Evolutionary conservation across 495 filamentous ascomycete genomes (phyloP), one percentile per base, ranked within the genome.

Genomic region (Aspergillus ostianus): DNA sequence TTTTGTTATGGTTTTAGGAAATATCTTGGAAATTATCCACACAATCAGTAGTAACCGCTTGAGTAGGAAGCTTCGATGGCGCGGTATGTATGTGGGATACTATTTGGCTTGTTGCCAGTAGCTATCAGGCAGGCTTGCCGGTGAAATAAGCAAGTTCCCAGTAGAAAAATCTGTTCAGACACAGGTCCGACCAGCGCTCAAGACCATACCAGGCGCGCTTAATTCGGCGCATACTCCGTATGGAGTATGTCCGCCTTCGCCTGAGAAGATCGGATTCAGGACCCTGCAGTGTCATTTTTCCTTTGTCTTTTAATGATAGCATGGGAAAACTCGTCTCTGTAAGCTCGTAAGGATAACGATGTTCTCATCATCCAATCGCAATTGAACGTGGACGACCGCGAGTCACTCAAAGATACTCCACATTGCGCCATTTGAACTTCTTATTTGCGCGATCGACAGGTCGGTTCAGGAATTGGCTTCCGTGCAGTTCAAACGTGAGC

Each of bases 401-500:
- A 13, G 6, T 6, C 7, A 56, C 32, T 83, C 70, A 95, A 18
- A 95, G 70, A 65, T 88, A 86, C 46, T 84, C 81, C 18, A 87
- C 73, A 59, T 87, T 89, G 64, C 87, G 86, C 65, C 76, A 76
- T 73, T 94, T 96, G 73, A 96, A 93, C 74, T 97, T 97, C 77
- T 88, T 93, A 62, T 88, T 92, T 30, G 89, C 91, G 41, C 94
- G 78, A 67, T 97, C 92, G 7, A 89, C 86, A 10, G 93, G 85
- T 29, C 91, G 82, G 64, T 85, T 87, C 79, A 89, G 81, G 67
- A 98, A 94, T 64, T 93, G 90, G 59, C 88, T 88, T 17, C 94
- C 94, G 64, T 93, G 87, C 1, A 98, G 76, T 72, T 98, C 92
- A 64, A 97, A 96, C 4, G 88, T 80, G 65, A 98, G 72, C 13